Percentiles rank a stretch among this genome's conserved stretches.
Conservation (phyloP, 306 rosid genomes). For the Coriaria nepalensis region DNA sequence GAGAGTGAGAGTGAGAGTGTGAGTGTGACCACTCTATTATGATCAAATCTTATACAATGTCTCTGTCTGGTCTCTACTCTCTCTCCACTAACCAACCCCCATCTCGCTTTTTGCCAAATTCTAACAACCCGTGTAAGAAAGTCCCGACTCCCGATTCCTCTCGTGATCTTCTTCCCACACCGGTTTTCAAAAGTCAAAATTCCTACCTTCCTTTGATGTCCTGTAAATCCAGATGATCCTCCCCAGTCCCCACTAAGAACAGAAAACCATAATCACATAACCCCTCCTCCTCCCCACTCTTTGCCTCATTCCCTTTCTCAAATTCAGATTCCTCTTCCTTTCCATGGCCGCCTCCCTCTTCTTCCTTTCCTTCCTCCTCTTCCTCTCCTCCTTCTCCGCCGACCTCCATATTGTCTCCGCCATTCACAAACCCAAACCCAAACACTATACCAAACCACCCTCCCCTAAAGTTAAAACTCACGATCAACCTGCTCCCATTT, state of each 20-base stretch:
- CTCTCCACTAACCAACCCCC: too few relatives aligned
- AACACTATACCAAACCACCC: background rate
- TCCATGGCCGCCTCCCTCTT: conserved; percentile 46
- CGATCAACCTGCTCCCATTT: background rate
- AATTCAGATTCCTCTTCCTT: conserved; percentile 28
- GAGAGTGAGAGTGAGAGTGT: too few relatives aligned
- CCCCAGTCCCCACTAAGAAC: background rate
- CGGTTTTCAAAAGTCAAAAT: too few relatives aligned
- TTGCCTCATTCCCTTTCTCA: background rate
- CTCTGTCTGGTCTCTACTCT: too few relatives aligned
- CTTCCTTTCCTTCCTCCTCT: conserved; percentile 26
- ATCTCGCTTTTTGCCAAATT: too few relatives aligned
- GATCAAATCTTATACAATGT: too few relatives aligned
- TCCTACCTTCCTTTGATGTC: too few relatives aligned
- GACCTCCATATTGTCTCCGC: conserved; percentile 8
- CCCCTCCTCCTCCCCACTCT: background rate
- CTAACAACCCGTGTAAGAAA: too few relatives aligned
- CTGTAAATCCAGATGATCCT: too few relatives aligned
- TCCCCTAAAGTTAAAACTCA: background rate
- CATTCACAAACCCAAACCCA: background rate
- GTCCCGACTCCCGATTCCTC: too few relatives aligned
- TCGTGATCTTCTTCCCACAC: too few relatives aligned
- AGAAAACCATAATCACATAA: conserved; percentile 14
- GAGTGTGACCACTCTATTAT: too few relatives aligned
- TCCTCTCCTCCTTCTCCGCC: conserved; percentile 38